Evolutionary conservation across 2,329 filamentous ascomycete species (phyloP).

Genomic region (Scorias spongiosa): DNA sequence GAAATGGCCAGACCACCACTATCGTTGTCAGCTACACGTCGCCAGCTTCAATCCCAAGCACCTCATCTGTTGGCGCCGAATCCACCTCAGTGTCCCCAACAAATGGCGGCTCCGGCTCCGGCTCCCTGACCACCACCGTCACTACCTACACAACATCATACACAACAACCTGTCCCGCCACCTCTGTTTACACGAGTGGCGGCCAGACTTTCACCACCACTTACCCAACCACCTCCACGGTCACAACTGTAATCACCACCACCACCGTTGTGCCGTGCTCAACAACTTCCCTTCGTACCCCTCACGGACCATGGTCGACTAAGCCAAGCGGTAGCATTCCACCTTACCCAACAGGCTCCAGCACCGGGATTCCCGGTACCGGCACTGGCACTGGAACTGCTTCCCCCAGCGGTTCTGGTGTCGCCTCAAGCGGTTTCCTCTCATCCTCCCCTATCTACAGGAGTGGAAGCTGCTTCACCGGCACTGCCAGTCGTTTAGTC

Average conservation of each 20-base stretch:
- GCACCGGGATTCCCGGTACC: not conserved
- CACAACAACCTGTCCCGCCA: not conserved
- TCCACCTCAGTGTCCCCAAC: not conserved
- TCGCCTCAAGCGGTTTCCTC: not conserved
- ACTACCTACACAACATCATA: not conserved
- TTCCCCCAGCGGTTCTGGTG: not conserved
- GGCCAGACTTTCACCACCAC: not conserved
- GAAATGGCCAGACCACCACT: constrained; percentile 1
- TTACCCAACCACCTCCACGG: not conserved
- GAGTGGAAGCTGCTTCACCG: not conserved
- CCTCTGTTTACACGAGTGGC: not conserved
- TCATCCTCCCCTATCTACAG: not conserved
- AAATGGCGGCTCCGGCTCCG: not conserved
- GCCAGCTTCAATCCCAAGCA: not conserved
- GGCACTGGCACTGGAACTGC: too few relatives aligned
- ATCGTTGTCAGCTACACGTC: constrained; percentile 1
- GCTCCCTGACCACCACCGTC: not conserved
- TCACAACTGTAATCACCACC: not conserved
- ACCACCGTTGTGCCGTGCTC: not conserved
- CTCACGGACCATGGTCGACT: not conserved
- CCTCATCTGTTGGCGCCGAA: not conserved
- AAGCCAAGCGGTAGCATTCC: not conserved
- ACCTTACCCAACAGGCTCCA: not conserved
- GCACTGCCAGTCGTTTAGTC: not conserved
- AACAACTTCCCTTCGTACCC: not conserved